Percentiles rank a stretch among this genome's conserved stretches.
Conservation (phyloP, 768 basidiomycete genomes). For the Phylloporus scabripes region DNA sequence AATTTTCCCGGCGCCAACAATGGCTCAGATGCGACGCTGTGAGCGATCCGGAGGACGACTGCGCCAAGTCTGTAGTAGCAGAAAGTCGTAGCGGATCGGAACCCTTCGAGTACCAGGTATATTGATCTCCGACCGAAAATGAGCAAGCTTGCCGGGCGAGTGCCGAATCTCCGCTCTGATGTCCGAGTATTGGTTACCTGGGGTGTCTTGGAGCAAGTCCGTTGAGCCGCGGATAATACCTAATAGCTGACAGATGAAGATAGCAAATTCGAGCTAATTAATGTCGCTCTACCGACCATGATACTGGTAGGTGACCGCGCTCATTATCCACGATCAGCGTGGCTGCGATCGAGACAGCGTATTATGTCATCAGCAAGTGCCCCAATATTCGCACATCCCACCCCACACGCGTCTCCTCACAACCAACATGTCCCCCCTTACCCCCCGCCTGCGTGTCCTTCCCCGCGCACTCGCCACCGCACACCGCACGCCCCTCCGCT, state of each 20-base stretch:
- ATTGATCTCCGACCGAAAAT: slow-evolving; percentile 3
- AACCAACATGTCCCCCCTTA: slow-evolving; percentile 20
- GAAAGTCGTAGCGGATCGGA: neutral
- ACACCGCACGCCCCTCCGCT: slow-evolving; percentile 28
- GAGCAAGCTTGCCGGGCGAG: neutral
- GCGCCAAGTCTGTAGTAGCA: neutral
- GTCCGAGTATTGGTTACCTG: neutral
- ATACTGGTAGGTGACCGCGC: neutral
- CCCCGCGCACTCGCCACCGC: neutral
- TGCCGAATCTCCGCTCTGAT: neutral
- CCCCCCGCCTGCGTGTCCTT: slow-evolving; percentile 3
- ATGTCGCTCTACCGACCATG: neutral
- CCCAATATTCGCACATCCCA: slow-evolving; percentile 23
- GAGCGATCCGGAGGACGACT: neutral
- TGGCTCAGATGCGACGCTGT: neutral
- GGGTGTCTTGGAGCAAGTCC: slow-evolving; percentile 3
- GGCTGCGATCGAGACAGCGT: neutral
- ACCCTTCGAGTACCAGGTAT: neutral
- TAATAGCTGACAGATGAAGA: neutral
- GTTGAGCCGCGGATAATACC: slow-evolving; percentile 9
- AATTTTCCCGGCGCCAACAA: slow-evolving; percentile 8
- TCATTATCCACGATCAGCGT: neutral
- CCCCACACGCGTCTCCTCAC: slow-evolving; percentile 10
- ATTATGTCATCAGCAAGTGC: slow-evolving; percentile 26
- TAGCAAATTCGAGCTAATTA: neutral